Conservation (phyloP, 2,329 filamentous ascomycete species). For the Aspergillus melleus region DNA sequence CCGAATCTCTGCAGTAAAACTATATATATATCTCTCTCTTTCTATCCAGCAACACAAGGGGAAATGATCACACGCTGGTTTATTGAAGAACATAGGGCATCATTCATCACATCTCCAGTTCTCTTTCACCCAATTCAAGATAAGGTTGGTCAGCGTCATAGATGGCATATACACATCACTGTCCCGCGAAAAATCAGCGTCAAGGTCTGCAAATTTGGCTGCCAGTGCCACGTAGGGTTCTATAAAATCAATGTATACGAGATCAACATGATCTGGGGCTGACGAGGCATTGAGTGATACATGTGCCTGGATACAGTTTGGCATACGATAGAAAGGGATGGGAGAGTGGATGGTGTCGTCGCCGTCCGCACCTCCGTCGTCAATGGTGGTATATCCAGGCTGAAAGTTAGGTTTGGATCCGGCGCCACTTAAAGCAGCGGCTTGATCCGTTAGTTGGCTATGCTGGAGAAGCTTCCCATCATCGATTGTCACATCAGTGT, state of each 20-base stretch:
- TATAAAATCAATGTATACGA: constrained; percentile 91
- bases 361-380: constrained; percentile 79
- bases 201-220: constrained; percentile 61
- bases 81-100: neutral
- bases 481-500: constrained; percentile 21
- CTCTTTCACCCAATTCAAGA: constrained; percentile 59
- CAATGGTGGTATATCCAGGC: constrained; percentile 84
- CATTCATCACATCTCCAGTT: constrained; percentile 51
- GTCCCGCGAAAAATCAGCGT: constrained; percentile 49
- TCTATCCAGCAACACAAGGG: neutral
- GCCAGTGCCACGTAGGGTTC: constrained; percentile 77
- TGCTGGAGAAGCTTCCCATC: constrained; percentile 9
- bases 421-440: constrained; percentile 21
- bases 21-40: too few relatives aligned
- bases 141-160: constrained; percentile 57
- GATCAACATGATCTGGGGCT: constrained; percentile 72
- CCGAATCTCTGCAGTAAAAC: too few relatives aligned
- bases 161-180: constrained; percentile 54
- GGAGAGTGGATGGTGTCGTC: constrained; percentile 84
- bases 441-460: constrained; percentile 24
- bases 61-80: neutral
- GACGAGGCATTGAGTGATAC: constrained; percentile 44
- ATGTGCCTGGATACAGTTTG: constrained; percentile 78
- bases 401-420: constrained; percentile 43
- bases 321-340: constrained; percentile 73